These are phyloP conservation scores for Colletotrichum lini DNA, from an alignment of 2,329 filamentous ascomycete genomes.

Conservation along the genomic window DNA sequence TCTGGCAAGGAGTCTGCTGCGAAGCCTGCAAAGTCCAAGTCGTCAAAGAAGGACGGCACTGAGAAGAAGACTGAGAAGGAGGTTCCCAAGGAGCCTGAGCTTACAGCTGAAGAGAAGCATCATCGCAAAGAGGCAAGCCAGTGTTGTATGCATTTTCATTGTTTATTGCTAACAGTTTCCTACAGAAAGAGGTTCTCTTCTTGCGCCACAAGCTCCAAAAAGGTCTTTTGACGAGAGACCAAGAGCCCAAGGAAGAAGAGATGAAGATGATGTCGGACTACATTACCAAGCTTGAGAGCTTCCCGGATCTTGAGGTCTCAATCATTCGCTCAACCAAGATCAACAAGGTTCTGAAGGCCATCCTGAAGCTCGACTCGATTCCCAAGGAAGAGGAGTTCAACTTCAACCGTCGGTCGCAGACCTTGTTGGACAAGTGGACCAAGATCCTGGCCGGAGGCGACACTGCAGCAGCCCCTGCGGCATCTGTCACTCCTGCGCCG, in stretches of 20 bases:
- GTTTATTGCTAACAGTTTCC: slow-evolving; percentile 50
- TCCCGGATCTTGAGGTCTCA: slow-evolving; percentile 84
- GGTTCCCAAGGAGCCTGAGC: slow-evolving; percentile 68
- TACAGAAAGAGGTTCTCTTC: slow-evolving; percentile 85
- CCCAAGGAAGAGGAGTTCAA: slow-evolving; percentile 90
- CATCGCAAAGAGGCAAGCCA: slow-evolving; percentile 70
- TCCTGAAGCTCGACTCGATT: slow-evolving; percentile 88
- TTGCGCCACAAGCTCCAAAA: slow-evolving; percentile 96
- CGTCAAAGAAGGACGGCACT: slow-evolving; percentile 65
- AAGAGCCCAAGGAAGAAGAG: slow-evolving; percentile 87
- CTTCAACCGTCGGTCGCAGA: slow-evolving; percentile 87
- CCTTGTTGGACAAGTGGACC: slow-evolving; percentile 90
- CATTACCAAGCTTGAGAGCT: slow-evolving; percentile 84
- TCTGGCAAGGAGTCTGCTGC: slow-evolving; percentile 65
- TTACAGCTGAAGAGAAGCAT: slow-evolving; percentile 71
- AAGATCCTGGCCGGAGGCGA: slow-evolving; percentile 79
- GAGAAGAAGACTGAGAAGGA: slow-evolving; percentile 71
- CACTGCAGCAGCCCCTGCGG: slow-evolving; percentile 54
- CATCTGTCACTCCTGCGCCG: slow-evolving; percentile 47
- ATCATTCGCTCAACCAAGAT: slow-evolving; percentile 96
- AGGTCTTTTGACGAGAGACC: slow-evolving; percentile 88
- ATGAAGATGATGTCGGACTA: slow-evolving; percentile 85
- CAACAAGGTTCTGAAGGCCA: slow-evolving; percentile 97
- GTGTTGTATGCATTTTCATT: background rate
- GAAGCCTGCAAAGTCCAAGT: slow-evolving; percentile 70